Base-by-base conservation (phyloP, 1,284 basidiomycete genomes). In the Ustilago xerochloae region DNA sequence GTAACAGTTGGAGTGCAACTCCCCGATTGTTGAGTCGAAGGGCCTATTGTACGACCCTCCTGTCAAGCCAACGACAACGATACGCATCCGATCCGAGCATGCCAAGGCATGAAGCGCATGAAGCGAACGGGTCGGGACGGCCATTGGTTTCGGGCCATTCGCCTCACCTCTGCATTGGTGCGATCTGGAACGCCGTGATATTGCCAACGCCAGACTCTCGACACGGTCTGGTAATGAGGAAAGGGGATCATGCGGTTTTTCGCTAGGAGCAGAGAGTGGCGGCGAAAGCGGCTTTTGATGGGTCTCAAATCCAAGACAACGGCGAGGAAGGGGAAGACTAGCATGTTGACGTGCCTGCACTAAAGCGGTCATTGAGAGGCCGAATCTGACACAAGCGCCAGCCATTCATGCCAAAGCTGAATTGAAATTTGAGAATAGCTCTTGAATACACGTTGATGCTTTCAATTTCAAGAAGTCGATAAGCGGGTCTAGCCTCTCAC, bases 231-330 rank as follows among this genome's bases (percentile, higher is more conserved):
- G 26, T 7, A 28, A 28, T 9, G 45, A 28, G 7, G 46, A 18
- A 32, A 29, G 28, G 20, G 15, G 10, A 18, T 4, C 32, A 38
- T 12, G 29, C 32, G 8, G 48, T n/a, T n/a, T n/a, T n/a, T n/a
- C n/a, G n/a, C n/a, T n/a, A n/a, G n/a, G n/a, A n/a, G 35, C 15
- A 36, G 12, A 36, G 35, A n/a, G 18, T 36, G 29, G 28, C 18
- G 7, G 29, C 39, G n/a, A 39, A 7, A 2, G 35, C 50, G 36
- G 50, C 50, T 39, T 39, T 26, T 52, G 20, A 15, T 10, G 9
- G 33, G 50, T 52, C 26, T 39, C 50, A 52, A 28, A 52, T 29
- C 36, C 50, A 39, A 41, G 26, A 52, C 36, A 52, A 6, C 22
- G 50, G 50, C 50, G 6, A 39, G 32, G 12, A 30, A 9, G 26